A percentile compares a stretch with the other conserved stretches of the same genome.
These are phyloP conservation scores for Globisporangium cederbergense DNA, from an alignment of 352 stramenopile genomes.

Conservation along the genomic window DNA sequence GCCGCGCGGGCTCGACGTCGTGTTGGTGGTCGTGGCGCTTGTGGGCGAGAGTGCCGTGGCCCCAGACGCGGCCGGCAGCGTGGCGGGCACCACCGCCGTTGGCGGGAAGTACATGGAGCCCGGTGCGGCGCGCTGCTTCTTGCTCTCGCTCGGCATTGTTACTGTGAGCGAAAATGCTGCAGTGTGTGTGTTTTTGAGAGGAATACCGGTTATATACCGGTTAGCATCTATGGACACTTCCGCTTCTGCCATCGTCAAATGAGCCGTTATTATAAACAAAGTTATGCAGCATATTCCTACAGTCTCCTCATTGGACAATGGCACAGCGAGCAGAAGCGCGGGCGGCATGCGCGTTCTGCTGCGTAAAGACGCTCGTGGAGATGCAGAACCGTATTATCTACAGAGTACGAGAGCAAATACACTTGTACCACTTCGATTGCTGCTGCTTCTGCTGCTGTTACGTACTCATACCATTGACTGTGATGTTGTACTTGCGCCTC, in stretches of 20 bases:
- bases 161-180: background rate
- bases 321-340: background rate
- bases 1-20: slow-evolving; percentile 19
- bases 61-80: background rate
- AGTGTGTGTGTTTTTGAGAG: too few species aligned
- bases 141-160: slow-evolving; percentile 27
- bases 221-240: too few species aligned
- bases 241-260: too few species aligned
- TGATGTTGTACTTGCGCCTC: background rate
- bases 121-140: slow-evolving; percentile 40
- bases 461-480: background rate
- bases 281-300: too few species aligned
- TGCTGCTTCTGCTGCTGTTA: background rate
- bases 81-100: slow-evolving; percentile 18
- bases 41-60: slow-evolving; percentile 9
- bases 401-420: slow-evolving; percentile 26
- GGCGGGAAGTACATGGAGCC: slow-evolving; percentile 47
- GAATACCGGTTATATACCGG: too few species aligned
- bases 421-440: background rate
- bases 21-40: slow-evolving; percentile 14
- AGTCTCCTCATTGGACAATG: slow-evolving; percentile 1
- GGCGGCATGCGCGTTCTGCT: slow-evolving; percentile 54
- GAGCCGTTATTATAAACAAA: too few species aligned
- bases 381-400: slow-evolving; percentile 52
- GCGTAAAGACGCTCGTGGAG: slow-evolving; percentile 36